Percentiles rank a stretch among this genome's conserved stretches.
phyloP scores from a whole-genome alignment of 1,284 basidiomycete genomes.

The Vanrija pseudolonga region DNA sequence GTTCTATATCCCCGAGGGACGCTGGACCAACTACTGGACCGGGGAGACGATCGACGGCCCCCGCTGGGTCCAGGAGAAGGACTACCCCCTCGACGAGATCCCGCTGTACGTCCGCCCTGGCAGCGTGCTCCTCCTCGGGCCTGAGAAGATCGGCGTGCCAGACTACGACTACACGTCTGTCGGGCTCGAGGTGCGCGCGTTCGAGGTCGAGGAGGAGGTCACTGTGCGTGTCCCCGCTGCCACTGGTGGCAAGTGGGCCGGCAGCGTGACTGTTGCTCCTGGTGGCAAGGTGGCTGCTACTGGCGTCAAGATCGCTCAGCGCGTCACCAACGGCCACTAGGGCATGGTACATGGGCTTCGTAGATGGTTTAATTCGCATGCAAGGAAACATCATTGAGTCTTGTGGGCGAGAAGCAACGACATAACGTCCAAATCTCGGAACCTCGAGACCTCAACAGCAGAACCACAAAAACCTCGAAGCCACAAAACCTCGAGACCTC shows the following conservation, averaged over 20 bases:
- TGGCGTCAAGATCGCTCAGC: neutral
- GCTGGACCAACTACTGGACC: conserved; percentile 59
- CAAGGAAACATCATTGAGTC: no score
- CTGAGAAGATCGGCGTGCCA: conserved; percentile 56
- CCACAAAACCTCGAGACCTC: no score
- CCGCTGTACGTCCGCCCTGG: conserved; percentile 64
- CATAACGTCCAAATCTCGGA: no score
- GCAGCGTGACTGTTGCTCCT: conserved; percentile 17
- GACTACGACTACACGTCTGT: conserved; percentile 61
- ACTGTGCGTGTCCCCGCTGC: conserved; percentile 51
- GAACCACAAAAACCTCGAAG: no score
- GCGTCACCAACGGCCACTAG: no score
- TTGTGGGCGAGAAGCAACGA: no score
- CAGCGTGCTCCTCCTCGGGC: conserved; percentile 59
- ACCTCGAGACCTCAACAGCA: no score
- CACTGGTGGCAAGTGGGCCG: conserved; percentile 32
- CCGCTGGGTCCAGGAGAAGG: conserved; percentile 26
- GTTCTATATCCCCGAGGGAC: conserved; percentile 66
- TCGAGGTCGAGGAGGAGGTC: conserved; percentile 53
- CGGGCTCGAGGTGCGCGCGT: conserved; percentile 56
- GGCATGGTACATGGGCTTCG: no score
- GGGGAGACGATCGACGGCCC: conserved; percentile 30
- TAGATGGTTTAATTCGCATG: no score
- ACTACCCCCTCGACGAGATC: conserved; percentile 48
- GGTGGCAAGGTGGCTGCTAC: conserved; percentile 14